phyloP scores from a whole-genome alignment of 2,329 filamentous ascomycete species.

The Diaporthe nobilis region DNA sequence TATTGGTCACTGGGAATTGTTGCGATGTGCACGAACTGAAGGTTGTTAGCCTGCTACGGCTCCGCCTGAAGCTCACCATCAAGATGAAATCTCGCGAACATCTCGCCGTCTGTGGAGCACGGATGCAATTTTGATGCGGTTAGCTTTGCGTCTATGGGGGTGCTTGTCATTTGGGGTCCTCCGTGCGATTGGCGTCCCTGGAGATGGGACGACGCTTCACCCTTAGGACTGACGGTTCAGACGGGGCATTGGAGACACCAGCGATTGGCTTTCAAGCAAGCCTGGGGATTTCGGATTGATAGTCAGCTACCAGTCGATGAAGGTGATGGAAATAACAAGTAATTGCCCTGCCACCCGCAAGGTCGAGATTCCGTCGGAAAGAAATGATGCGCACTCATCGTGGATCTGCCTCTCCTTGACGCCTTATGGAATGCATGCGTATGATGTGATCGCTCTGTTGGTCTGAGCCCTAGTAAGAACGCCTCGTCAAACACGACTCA shows the following conservation, averaged over 20 bases:
- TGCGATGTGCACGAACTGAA: not conserved
- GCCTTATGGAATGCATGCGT: conserved; percentile 41
- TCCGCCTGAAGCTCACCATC: not conserved
- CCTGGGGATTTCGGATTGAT: conserved; percentile 32
- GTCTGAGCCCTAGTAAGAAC: conserved; percentile 35
- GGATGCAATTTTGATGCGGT: not conserved
- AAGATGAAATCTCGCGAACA: not conserved
- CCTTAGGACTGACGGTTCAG: not conserved
- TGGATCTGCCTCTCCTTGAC: conserved; percentile 37
- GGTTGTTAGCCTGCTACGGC: not conserved
- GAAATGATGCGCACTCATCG: conserved; percentile 25
- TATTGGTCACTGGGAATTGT: not conserved
- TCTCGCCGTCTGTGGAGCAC: not conserved
- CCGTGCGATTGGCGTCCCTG: conserved; percentile 6
- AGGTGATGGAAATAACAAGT: conserved; percentile 26
- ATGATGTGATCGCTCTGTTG: conserved; percentile 39
- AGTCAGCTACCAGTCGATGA: conserved; percentile 30
- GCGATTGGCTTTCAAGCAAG: conserved; percentile 24
- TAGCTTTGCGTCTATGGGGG: not conserved
- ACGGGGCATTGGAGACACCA: not conserved
- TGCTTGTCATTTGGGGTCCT: not conserved
- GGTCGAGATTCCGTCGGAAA: conserved; percentile 8
- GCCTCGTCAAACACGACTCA: conserved; percentile 34
- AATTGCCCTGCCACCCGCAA: conserved; percentile 11
- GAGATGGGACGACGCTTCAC: conserved; percentile 22